Evolutionary conservation across 2,329 filamentous ascomycete genomes (phyloP).

Genomic region (Huntiella abstrusa): DNA sequence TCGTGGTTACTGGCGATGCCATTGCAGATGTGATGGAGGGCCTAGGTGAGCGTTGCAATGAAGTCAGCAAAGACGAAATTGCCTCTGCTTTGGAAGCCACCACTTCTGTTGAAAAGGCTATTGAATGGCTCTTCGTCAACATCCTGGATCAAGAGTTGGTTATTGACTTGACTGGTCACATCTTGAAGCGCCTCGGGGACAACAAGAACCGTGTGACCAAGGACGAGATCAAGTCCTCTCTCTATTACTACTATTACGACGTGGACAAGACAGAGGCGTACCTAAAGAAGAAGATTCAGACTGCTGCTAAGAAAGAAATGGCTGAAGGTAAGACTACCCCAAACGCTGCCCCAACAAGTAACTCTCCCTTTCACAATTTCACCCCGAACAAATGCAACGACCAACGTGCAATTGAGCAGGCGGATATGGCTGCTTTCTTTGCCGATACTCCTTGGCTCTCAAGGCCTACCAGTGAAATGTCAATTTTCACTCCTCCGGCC

Average conservation of each 20-base stretch:
- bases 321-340: conserved; percentile 23
- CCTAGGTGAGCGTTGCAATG: conserved; percentile 7
- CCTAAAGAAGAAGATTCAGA: conserved; percentile 33
- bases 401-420: background rate
- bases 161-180: background rate
- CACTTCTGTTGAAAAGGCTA: background rate
- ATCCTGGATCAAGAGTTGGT: conserved; percentile 6
- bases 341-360: background rate
- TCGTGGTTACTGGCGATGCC: conserved; percentile 2
- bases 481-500: conserved; percentile 40
- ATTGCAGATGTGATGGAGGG: background rate
- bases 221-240: conserved; percentile 55
- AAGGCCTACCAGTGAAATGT: conserved; percentile 44
- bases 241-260: conserved; percentile 87
- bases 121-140: conserved; percentile 6
- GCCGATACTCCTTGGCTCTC: conserved; percentile 71
- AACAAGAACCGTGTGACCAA: conserved; percentile 28
- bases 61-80: conserved; percentile 8
- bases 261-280: conserved; percentile 60
- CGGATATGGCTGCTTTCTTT: conserved; percentile 38
- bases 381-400: background rate
- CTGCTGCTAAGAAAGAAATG: conserved; percentile 25
- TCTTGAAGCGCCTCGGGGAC: conserved; percentile 26
- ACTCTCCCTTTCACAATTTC: conserved; percentile 4
- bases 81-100: background rate